Conservation (phyloP, 352 stramenopile species). For the Sclerospora graminicola region DNA sequence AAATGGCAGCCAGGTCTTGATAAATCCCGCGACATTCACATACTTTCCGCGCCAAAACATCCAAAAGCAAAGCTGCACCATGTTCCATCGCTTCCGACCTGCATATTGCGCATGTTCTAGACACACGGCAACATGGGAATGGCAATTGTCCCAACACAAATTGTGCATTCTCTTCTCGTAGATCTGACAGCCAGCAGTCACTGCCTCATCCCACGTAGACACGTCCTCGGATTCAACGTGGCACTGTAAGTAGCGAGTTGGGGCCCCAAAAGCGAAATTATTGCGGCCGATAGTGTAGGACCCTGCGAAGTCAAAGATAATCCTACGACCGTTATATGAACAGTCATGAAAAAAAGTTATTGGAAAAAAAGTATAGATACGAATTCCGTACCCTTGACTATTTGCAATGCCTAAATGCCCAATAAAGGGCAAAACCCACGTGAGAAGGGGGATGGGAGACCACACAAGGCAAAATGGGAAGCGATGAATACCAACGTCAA, state of each 20-base stretch:
- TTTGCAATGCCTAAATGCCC: slow-evolving; percentile 92
- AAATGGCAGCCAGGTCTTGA: slow-evolving; percentile 37
- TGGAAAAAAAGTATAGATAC: neutral
- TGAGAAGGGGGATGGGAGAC: slow-evolving; percentile 85
- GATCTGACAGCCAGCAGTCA: slow-evolving; percentile 84
- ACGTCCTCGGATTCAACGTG: slow-evolving; percentile 30
- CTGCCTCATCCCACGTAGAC: slow-evolving; percentile 84
- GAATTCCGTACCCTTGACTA: slow-evolving; percentile 49
- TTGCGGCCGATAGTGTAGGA: slow-evolving; percentile 89
- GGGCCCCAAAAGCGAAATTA: slow-evolving; percentile 79
- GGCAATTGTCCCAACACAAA: slow-evolving; percentile 95
- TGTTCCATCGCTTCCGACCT: slow-evolving; percentile 58
- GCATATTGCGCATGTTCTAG: slow-evolving; percentile 49
- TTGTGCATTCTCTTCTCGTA: slow-evolving; percentile 94
- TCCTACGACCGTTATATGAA: slow-evolving; percentile 22
- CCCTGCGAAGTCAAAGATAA: slow-evolving; percentile 94
- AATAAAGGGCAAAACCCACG: slow-evolving; percentile 93
- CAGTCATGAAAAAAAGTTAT: neutral
- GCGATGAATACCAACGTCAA: slow-evolving; percentile 32
- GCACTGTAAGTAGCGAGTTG: slow-evolving; percentile 86
- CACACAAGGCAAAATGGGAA: slow-evolving; percentile 91
- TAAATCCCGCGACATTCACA: slow-evolving; percentile 23
- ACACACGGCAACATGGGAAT: slow-evolving; percentile 90
- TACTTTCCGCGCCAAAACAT: slow-evolving; percentile 65
- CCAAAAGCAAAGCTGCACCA: slow-evolving; percentile 77